A percentile compares a stretch with the other conserved stretches of the same genome.
Conservation (phyloP, 108 stramenopile species). For the Hondaea fermentalgiana region DNA sequence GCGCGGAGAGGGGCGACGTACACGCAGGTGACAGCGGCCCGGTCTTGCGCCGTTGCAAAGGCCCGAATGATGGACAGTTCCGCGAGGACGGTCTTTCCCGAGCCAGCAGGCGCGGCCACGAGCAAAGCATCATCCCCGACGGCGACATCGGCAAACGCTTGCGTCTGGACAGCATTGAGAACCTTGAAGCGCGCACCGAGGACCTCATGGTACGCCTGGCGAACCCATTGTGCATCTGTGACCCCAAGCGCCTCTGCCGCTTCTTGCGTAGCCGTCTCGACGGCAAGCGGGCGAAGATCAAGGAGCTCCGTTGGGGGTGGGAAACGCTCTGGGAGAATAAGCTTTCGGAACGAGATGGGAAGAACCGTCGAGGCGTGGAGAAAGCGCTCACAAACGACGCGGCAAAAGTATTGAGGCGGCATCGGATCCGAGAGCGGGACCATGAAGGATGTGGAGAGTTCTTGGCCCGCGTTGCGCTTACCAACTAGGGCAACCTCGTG, state of each 20-base stretch:
- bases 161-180: constrained; percentile 98
- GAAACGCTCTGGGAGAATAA: constrained; percentile 90
- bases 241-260: constrained; percentile 37
- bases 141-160: constrained; percentile 85
- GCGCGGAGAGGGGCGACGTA: constrained; percentile 69
- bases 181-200: constrained; percentile 48
- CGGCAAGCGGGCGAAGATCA: constrained; percentile 85
- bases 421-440: constrained; percentile 88
- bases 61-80: constrained; percentile 90
- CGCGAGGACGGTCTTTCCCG: constrained; percentile 77
- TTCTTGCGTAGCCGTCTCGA: constrained; percentile 64
- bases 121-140: constrained; percentile 77
- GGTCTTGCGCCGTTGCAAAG: constrained; percentile 47
- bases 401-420: constrained; percentile 89
- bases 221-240: not conserved
- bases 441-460: constrained; percentile 75
- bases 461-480: constrained; percentile 63
- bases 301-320: constrained; percentile 88
- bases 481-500: constrained; percentile 80
- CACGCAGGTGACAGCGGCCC: constrained; percentile 65
- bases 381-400: constrained; percentile 91
- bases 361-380: constrained; percentile 78
- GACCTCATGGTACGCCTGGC: not conserved
- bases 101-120: constrained; percentile 87
- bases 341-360: constrained; percentile 85